phyloP scores from a whole-genome alignment of 208 protist genomes.

The Trichomonas tenax region DNA sequence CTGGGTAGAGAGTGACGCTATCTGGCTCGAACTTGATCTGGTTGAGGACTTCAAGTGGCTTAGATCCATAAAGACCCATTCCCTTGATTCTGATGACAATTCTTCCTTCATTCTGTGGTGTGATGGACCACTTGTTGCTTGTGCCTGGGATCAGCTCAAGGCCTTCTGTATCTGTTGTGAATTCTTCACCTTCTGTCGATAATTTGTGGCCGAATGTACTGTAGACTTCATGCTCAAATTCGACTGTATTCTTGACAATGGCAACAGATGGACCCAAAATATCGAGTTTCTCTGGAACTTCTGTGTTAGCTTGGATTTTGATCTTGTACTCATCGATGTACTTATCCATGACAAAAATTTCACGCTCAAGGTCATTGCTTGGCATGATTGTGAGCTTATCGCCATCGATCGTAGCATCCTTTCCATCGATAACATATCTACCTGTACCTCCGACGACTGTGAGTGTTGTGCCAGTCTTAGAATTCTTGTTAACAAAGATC shows the following conservation, averaged over 20 bases:
- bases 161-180: neutral
- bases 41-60: neutral
- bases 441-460: neutral
- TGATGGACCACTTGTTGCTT: neutral
- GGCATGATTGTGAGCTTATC: neutral
- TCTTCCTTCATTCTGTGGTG: neutral
- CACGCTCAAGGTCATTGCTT: neutral
- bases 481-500: neutral
- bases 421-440: neutral
- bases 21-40: neutral
- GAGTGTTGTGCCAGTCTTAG: neutral
- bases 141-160: neutral
- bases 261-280: neutral
- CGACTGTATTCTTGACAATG: neutral
- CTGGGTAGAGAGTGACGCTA: neutral
- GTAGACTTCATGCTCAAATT: neutral
- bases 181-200: neutral
- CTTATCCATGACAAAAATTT: neutral
- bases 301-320: neutral
- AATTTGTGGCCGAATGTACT: neutral
- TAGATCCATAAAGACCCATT: neutral
- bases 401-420: neutral
- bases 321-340: neutral
- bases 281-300: neutral
- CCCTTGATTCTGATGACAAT: neutral